Evolutionary conservation across 345 rosid species (phyloP).

Genomic region (Populus euphratica): DNA sequence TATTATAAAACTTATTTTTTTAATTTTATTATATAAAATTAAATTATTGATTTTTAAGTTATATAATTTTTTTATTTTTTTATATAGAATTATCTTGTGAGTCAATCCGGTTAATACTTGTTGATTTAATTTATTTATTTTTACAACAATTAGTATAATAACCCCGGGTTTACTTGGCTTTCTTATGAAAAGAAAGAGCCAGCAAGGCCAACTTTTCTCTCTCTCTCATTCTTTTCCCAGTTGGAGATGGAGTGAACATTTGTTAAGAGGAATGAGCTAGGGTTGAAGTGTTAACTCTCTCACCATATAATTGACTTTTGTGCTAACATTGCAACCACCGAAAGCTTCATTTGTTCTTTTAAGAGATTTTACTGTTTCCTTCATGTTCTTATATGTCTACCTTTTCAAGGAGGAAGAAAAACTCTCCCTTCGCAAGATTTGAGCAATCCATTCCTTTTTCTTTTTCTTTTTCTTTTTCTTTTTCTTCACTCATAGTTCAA

Average conservation of each 20-base stretch:
- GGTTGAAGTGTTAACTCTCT: background rate
- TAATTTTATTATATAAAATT: too few species aligned
- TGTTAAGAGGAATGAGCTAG: background rate
- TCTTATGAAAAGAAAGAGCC: background rate
- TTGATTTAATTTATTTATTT: too few species aligned
- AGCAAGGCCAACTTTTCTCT: background rate
- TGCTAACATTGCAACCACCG: slow-evolving; percentile 18
- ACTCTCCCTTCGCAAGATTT: background rate
- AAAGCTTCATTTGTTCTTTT: slow-evolving; percentile 1
- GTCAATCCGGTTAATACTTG: too few species aligned
- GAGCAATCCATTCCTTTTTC: background rate
- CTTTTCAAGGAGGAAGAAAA: background rate
- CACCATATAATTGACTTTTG: slow-evolving; percentile 24
- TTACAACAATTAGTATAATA: too few species aligned
- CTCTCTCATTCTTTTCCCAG: background rate
- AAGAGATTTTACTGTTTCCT: background rate
- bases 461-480: too few species aligned
- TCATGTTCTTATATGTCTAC: background rate
- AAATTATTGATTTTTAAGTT: too few species aligned
- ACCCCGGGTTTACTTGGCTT: too few species aligned
- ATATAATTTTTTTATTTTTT: too few species aligned
- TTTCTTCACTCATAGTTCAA: background rate
- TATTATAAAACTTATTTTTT: too few species aligned
- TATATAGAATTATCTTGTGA: too few species aligned
- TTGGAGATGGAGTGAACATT: background rate